phyloP scores from a whole-genome alignment of 768 basidiomycete genomes.

The Nidula microcarpa region DNA sequence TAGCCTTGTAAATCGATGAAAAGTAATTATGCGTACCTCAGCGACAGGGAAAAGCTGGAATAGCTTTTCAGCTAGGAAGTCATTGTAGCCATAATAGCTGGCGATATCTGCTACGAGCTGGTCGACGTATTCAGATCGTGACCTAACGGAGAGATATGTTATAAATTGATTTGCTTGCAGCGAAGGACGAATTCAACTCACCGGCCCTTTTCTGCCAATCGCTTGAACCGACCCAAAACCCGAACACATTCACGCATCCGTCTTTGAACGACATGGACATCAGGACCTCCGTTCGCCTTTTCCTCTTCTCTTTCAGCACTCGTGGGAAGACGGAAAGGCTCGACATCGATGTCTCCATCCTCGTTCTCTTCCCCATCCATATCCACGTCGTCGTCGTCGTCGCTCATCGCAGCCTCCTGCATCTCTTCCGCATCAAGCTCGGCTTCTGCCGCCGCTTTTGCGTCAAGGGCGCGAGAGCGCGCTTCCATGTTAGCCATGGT shows the following conservation, averaged over 20 bases:
- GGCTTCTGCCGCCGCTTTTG: slow-evolving; percentile 61
- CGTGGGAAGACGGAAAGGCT: slow-evolving; percentile 65
- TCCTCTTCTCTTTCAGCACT: slow-evolving; percentile 71
- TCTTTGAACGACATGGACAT: slow-evolving; percentile 72
- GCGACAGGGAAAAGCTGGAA: slow-evolving; percentile 90
- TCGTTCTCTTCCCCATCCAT: slow-evolving; percentile 41
- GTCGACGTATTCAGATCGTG: slow-evolving; percentile 85
- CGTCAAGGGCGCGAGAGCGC: slow-evolving; percentile 75
- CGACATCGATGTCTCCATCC: slow-evolving; percentile 35
- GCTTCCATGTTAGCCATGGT: slow-evolving; percentile 83
- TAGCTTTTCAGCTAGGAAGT: slow-evolving; percentile 90
- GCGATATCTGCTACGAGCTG: slow-evolving; percentile 89
- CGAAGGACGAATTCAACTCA: slow-evolving; percentile 26
- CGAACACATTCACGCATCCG: slow-evolving; percentile 78
- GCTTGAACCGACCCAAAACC: slow-evolving; percentile 70
- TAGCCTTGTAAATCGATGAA: neutral
- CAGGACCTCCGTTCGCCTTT: slow-evolving; percentile 63
- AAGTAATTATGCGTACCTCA: slow-evolving; percentile 55
- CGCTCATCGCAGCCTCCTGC: slow-evolving; percentile 32
- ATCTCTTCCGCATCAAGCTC: slow-evolving; percentile 60
- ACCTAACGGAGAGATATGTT: slow-evolving; percentile 37
- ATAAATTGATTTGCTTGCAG: neutral
- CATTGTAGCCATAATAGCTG: slow-evolving; percentile 97
- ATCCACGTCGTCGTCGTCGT: slow-evolving; percentile 39
- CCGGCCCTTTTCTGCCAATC: slow-evolving; percentile 65